A percentile compares a stretch with the other conserved stretches of the same genome.
Evolutionary conservation across 352 stramenopile species (phyloP).

Genomic region (Globisporangium uncinulatum): DNA sequence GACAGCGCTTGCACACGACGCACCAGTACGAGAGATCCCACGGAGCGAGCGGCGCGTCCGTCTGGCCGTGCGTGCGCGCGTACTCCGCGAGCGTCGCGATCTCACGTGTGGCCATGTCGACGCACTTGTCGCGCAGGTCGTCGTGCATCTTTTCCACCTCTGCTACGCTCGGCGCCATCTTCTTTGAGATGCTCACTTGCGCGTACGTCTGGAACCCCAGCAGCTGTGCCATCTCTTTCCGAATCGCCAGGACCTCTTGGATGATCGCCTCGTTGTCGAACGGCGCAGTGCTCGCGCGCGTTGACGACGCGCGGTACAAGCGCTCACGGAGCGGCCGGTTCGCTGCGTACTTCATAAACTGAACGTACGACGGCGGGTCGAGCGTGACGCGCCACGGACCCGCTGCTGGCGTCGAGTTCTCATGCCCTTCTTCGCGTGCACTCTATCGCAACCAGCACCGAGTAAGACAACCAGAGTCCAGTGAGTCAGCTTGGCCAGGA

Average conservation of each 20-base stretch:
- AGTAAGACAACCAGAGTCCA: too few species aligned
- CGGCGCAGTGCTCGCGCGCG: conserved; percentile 79
- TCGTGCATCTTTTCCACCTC: conserved; percentile 91
- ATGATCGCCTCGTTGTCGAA: conserved; percentile 95
- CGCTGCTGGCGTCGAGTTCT: conserved; percentile 54
- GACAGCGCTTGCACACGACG: background rate
- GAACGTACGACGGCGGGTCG: conserved; percentile 93
- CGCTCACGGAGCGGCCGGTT: conserved; percentile 89
- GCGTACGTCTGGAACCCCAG: conserved; percentile 94
- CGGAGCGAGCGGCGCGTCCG: conserved; percentile 71
- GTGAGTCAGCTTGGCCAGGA: too few species aligned
- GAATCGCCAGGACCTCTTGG: conserved; percentile 90
- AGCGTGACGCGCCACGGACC: conserved; percentile 95
- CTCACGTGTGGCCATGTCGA: conserved; percentile 88
- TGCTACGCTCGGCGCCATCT: conserved; percentile 93
- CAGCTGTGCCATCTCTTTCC: conserved; percentile 87
- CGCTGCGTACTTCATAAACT: conserved; percentile 93
- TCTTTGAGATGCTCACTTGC: conserved; percentile 90
- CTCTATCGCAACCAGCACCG: conserved; percentile 34
- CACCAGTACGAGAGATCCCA: conserved; percentile 96
- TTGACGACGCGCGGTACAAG: conserved; percentile 92
- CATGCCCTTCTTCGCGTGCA: conserved; percentile 54
- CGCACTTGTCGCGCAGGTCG: conserved; percentile 91
- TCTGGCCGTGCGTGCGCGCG: conserved; percentile 72
- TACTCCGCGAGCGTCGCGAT: conserved; percentile 88